These are phyloP conservation scores for Artemisia tridentata DNA, from an alignment of 129 eudicot species.

Conservation along the genomic window DNA sequence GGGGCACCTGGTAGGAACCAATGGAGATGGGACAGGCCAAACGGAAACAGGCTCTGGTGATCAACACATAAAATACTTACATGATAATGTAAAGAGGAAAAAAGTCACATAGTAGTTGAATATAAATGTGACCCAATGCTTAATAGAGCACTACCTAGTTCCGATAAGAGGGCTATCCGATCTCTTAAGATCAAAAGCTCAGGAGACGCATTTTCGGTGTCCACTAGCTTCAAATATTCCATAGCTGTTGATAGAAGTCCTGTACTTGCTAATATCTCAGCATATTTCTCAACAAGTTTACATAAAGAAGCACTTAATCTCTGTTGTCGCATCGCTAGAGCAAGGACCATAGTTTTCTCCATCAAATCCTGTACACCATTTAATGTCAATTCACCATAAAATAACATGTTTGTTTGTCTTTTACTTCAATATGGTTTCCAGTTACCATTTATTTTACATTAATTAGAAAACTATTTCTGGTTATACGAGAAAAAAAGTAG, in stretches of 20 bases:
- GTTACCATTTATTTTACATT: too few relatives aligned
- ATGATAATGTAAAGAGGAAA: neutral
- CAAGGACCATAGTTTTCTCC: conserved; percentile 89
- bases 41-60: conserved; percentile 30
- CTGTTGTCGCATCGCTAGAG: conserved; percentile 76
- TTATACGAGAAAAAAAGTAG: neutral
- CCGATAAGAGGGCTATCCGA: conserved; percentile 58
- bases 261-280: conserved; percentile 86
- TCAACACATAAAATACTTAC: too few relatives aligned
- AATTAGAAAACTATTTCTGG: too few relatives aligned
- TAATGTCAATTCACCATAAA: neutral
- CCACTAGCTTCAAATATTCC: conserved; percentile 70
- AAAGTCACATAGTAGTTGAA: neutral
- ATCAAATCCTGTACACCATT: conserved; percentile 56
- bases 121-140: neutral
- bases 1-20: conserved; percentile 42
- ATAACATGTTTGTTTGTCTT: conserved; percentile 5
- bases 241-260: conserved; percentile 77
- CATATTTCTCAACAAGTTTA: conserved; percentile 82
- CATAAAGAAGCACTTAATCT: conserved; percentile 66
- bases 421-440: neutral
- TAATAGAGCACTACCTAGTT: conserved; percentile 43
- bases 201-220: conserved; percentile 66
- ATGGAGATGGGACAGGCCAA: conserved; percentile 35
- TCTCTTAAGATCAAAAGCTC: conserved; percentile 74